These are phyloP conservation scores for Trametopsis cervina DNA, from an alignment of 768 basidiomycete species.

Conservation along the genomic window DNA sequence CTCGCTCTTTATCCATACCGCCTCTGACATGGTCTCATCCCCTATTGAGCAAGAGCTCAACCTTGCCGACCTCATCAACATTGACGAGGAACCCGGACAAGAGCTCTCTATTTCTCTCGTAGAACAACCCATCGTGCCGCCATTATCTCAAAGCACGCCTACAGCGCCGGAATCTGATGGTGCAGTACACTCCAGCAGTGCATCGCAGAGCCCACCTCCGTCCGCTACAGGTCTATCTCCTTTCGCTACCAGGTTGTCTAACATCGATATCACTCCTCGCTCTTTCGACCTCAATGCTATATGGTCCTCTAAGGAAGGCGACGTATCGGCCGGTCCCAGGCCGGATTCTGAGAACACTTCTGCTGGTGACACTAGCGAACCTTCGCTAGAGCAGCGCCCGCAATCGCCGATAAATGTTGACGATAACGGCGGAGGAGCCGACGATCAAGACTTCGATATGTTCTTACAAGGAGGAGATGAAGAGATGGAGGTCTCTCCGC, in stretches of 20 bases:
- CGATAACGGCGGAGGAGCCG: constrained; percentile 33
- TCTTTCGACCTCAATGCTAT: constrained; percentile 65
- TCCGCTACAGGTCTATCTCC: constrained; percentile 27
- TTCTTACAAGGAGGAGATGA: constrained; percentile 63
- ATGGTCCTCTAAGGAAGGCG: constrained; percentile 47
- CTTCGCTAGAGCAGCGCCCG: background rate
- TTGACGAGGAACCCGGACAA: constrained; percentile 54
- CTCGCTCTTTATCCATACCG: constrained; percentile 30
- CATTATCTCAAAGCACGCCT: constrained; percentile 7
- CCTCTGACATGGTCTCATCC: constrained; percentile 31
- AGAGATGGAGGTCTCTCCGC: constrained; percentile 17
- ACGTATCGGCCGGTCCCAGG: too few species aligned
- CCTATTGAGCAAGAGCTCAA: constrained; percentile 57
- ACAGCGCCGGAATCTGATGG: constrained; percentile 1
- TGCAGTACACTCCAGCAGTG: constrained; percentile 20
- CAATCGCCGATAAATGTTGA: constrained; percentile 29
- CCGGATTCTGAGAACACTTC: too few species aligned
- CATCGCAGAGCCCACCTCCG: constrained; percentile 5
- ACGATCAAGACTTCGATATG: constrained; percentile 85
- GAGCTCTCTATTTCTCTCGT: constrained; percentile 23
- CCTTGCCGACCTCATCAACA: constrained; percentile 69
- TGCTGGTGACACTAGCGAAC: too few species aligned
- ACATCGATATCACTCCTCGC: constrained; percentile 38
- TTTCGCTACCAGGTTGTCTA: constrained; percentile 25
- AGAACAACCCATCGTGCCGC: constrained; percentile 5